Percentiles rank a stretch among this genome's conserved stretches.
phyloP scores from a whole-genome alignment of 176 grass and related monocot species.

The Zea luxurians region DNA sequence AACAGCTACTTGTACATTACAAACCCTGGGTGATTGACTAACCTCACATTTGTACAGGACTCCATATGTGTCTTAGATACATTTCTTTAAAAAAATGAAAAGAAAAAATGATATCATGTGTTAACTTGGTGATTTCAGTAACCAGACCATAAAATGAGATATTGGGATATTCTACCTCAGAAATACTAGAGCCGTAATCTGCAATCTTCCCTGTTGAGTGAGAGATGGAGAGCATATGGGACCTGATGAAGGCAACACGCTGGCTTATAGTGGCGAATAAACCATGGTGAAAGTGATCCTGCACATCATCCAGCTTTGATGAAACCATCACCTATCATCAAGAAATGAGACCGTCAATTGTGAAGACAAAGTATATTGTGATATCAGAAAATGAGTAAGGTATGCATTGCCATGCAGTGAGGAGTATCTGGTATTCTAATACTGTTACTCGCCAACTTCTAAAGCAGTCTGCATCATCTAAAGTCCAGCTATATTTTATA shows the following conservation, averaged over 20 bases:
- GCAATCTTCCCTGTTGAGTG: constrained; percentile 35
- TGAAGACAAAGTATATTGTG: background rate
- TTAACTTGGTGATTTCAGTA: background rate
- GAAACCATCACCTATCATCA: constrained; percentile 70
- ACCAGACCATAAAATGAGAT: background rate
- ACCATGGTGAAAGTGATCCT: constrained; percentile 43
- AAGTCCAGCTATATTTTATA: constrained; percentile 13
- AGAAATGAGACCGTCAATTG: background rate
- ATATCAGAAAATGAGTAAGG: background rate
- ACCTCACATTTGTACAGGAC: background rate
- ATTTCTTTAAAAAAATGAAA: background rate
- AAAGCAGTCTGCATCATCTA: constrained; percentile 13
- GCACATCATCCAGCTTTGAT: constrained; percentile 66
- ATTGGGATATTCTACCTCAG: constrained; percentile 52
- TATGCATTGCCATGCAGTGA: background rate
- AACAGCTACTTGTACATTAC: background rate
- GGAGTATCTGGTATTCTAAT: background rate
- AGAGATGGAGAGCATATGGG: constrained; percentile 56
- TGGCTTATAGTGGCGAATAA: constrained; percentile 58
- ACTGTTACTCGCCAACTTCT: background rate
- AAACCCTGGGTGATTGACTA: background rate
- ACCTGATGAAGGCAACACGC: constrained; percentile 52
- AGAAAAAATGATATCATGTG: background rate
- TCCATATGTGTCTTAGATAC: background rate
- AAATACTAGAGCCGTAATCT: constrained; percentile 47